Conservation (phyloP, 495 filamentous ascomycete species). For the Daldinia vernicosa region DNA sequence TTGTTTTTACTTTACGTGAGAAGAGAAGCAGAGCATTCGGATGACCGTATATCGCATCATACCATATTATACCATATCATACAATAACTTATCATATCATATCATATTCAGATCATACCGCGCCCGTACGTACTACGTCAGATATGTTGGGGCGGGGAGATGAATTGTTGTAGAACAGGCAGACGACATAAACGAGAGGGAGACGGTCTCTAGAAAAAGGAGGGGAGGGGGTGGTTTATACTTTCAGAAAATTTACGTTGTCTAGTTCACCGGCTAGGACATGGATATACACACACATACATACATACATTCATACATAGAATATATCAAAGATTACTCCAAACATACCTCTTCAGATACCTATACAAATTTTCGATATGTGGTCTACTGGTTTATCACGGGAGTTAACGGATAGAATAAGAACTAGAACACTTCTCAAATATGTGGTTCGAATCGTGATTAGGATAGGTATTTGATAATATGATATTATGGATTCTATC, state of each 20-base stretch:
- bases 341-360: background rate
- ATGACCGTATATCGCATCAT: conserved; percentile 1
- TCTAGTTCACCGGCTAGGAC: background rate
- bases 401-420: too few species aligned
- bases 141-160: background rate
- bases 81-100: background rate
- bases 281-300: background rate
- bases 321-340: background rate
- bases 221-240: background rate
- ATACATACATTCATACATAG: too few species aligned
- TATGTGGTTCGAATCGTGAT: too few species aligned
- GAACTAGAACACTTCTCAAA: too few species aligned
- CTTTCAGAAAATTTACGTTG: background rate
- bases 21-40: background rate
- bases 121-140: background rate
- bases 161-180: background rate
- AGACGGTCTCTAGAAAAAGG: background rate
- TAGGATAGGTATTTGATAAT: too few species aligned
- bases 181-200: background rate
- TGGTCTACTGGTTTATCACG: too few species aligned
- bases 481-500: too few species aligned
- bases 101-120: background rate
- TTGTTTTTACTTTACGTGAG: background rate
- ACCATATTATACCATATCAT: background rate
- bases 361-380: too few species aligned